These are phyloP conservation scores for Calonectria hongkongensis DNA, from an alignment of 2,329 filamentous ascomycete genomes.

Conservation along the genomic window DNA sequence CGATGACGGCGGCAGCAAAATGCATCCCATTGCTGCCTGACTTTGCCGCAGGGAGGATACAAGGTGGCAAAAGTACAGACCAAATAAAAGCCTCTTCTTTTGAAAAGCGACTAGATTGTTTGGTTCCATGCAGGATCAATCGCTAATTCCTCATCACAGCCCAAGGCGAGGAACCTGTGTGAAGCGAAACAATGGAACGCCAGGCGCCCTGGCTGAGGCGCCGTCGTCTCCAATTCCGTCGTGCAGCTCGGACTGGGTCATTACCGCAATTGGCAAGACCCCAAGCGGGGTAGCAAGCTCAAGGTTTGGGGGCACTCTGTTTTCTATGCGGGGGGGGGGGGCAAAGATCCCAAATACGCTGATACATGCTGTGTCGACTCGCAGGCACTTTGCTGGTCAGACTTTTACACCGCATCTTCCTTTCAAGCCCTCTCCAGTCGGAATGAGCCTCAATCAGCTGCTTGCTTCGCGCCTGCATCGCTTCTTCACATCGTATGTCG, in stretches of 20 bases:
- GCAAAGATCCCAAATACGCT: slow-evolving; percentile 20
- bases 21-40: slow-evolving; percentile 36
- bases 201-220: slow-evolving; percentile 9
- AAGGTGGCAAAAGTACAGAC: not conserved
- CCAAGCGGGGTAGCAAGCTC: slow-evolving; percentile 32
- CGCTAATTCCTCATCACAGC: slow-evolving; percentile 10
- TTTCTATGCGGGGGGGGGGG: slow-evolving; percentile 34
- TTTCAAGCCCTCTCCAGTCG: slow-evolving; percentile 15
- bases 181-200: slow-evolving; percentile 12
- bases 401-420: slow-evolving; percentile 28
- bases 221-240: slow-evolving; percentile 22
- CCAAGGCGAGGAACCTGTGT: not conserved
- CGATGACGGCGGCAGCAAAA: slow-evolving; percentile 21
- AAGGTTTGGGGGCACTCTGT: slow-evolving; percentile 32
- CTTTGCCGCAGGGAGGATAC: slow-evolving; percentile 7
- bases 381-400: slow-evolving; percentile 14
- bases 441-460: slow-evolving; percentile 15
- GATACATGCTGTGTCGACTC: slow-evolving; percentile 19
- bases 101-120: not conserved
- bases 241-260: slow-evolving; percentile 17
- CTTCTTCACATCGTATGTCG: not conserved
- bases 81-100: slow-evolving; percentile 25
- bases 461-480: slow-evolving; percentile 5
- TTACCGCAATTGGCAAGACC: slow-evolving; percentile 17
- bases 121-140: slow-evolving; percentile 7